A percentile compares a stretch with the other conserved stretches of the same genome.
Conservation (phyloP, 1,284 basidiomycete genomes). For the Ceratobasidium sp. region DNA sequence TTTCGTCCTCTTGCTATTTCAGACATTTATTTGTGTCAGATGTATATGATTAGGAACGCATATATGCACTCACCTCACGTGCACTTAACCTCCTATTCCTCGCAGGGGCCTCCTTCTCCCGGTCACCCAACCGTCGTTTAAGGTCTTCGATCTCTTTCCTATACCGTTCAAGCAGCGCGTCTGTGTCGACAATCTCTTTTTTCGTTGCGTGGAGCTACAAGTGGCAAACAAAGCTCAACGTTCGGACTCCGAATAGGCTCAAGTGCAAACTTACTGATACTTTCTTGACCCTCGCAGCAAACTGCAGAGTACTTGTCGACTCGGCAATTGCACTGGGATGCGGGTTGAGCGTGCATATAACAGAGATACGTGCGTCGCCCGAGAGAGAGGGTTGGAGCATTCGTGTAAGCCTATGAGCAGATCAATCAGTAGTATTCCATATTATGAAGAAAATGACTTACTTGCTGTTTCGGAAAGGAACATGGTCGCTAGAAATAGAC, state of each 20-base stretch:
- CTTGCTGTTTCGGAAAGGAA: slow-evolving; percentile 97
- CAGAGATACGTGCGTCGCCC: slow-evolving; percentile 94
- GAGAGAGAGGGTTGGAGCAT: slow-evolving; percentile 95
- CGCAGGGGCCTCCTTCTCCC: slow-evolving; percentile 70
- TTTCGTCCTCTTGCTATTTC: slow-evolving; percentile 78
- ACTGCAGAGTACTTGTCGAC: slow-evolving; percentile 85
- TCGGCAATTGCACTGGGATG: slow-evolving; percentile 80
- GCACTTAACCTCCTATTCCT: slow-evolving; percentile 73
- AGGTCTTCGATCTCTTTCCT: slow-evolving; percentile 91
- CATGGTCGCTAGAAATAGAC: slow-evolving; percentile 73
- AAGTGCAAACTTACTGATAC: slow-evolving; percentile 66
- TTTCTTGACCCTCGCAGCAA: slow-evolving; percentile 89
- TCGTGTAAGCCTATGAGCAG: slow-evolving; percentile 70
- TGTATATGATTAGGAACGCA: neutral
- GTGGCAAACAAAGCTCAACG: slow-evolving; percentile 53
- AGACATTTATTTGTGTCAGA: neutral
- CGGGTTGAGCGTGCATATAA: slow-evolving; percentile 95
- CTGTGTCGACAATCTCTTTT: slow-evolving; percentile 93
- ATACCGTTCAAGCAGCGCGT: slow-evolving; percentile 91
- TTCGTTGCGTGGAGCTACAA: slow-evolving; percentile 83
- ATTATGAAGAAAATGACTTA: slow-evolving; percentile 39
- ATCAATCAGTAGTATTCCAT: neutral
- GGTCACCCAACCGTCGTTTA: slow-evolving; percentile 73
- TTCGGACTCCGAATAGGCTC: neutral
- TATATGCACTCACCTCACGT: slow-evolving; percentile 67